phyloP scores from a whole-genome alignment of 352 stramenopile genomes.

The Phytophthora vignae region DNA sequence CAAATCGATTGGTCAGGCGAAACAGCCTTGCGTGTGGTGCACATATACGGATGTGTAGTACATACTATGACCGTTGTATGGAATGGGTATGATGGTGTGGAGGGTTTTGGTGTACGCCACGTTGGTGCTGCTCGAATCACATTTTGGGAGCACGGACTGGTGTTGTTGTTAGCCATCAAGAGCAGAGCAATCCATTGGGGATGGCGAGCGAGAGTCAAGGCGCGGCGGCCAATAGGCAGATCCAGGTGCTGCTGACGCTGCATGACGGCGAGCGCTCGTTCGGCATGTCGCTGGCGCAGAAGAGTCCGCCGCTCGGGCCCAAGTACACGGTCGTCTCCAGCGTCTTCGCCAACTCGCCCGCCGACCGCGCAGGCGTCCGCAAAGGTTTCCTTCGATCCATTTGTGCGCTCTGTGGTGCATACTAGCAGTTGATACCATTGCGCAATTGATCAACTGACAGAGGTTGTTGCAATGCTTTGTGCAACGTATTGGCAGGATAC shows the following conservation, averaged over 20 bases:
- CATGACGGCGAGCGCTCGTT: slow-evolving; percentile 62
- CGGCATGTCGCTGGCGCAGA: slow-evolving; percentile 72
- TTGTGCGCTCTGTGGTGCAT: slow-evolving; percentile 11
- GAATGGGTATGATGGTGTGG: not conserved
- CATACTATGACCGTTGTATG: not conserved
- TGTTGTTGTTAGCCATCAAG: slow-evolving; percentile 1
- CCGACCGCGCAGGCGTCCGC: slow-evolving; percentile 59
- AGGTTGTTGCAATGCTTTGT: too few species aligned
- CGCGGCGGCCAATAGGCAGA: slow-evolving; percentile 4
- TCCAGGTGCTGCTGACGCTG: slow-evolving; percentile 58
- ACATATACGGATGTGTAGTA: not conserved
- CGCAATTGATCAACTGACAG: too few species aligned
- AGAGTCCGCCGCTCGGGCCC: slow-evolving; percentile 8
- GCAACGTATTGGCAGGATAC: slow-evolving; percentile 35
- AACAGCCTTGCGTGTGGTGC: slow-evolving; percentile 1
- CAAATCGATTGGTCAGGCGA: slow-evolving; percentile 37
- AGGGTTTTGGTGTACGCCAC: slow-evolving; percentile 7
- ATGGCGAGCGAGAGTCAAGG: slow-evolving; percentile 6
- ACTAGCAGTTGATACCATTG: not conserved
- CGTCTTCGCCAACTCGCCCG: slow-evolving; percentile 64
- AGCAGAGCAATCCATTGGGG: slow-evolving; percentile 6
- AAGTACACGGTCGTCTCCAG: slow-evolving; percentile 63
- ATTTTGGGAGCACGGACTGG: too few species aligned
- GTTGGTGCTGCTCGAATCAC: not conserved
- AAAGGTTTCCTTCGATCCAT: slow-evolving; percentile 41